Evolutionary conservation across 2,329 filamentous ascomycete genomes (phyloP).

Genomic region (Claviceps purpurea): DNA sequence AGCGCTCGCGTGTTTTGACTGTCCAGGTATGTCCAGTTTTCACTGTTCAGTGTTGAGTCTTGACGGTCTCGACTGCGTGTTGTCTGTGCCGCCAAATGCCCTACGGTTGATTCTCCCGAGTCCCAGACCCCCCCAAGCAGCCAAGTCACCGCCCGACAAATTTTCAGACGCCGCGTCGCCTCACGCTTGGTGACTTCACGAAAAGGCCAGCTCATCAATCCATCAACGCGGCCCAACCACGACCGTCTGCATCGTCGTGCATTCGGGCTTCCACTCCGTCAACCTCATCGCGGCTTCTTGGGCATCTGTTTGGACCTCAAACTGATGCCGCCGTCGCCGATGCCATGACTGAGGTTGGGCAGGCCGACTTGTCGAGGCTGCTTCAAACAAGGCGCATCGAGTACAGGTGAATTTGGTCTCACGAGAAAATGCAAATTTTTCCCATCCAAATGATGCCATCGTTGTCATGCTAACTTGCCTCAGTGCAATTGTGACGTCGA

Average conservation of each 20-base stretch:
- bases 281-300: conserved; percentile 11
- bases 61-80: too few species aligned
- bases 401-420: conserved; percentile 39
- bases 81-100: too few species aligned
- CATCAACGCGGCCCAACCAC: conserved; percentile 18
- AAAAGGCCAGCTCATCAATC: conserved; percentile 13
- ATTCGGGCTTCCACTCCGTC: conserved; percentile 16
- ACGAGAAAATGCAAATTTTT: conserved; percentile 34
- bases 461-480: conserved; percentile 29
- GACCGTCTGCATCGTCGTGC: conserved; percentile 18
- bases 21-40: too few species aligned
- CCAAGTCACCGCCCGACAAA: conserved; percentile 15
- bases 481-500: conserved; percentile 65
- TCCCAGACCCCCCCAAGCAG: neutral
- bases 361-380: conserved; percentile 51
- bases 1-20: too few species aligned
- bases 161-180: conserved; percentile 18
- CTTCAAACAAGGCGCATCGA: conserved; percentile 52
- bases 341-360: conserved; percentile 61
- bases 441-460: conserved; percentile 33
- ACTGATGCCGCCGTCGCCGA: conserved; percentile 56
- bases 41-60: too few species aligned
- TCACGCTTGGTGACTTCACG: conserved; percentile 15
- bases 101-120: neutral
- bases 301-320: conserved; percentile 48